Evolutionary conservation across 148 eudicot species (phyloP).

Genomic region (Arctostaphylos glauca): DNA sequence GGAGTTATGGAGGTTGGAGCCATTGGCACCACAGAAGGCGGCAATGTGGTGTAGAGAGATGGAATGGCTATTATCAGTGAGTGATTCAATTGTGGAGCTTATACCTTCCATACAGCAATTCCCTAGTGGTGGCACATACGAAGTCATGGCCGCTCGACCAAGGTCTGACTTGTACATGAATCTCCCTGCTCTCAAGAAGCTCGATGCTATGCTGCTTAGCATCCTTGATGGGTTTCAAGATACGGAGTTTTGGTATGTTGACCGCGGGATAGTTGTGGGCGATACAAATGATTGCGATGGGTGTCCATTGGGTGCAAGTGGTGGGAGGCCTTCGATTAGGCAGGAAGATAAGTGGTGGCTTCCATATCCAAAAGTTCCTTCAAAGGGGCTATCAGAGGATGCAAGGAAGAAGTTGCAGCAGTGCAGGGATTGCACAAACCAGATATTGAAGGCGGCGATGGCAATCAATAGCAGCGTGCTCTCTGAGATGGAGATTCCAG

Average conservation of each 20-base stretch:
- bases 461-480: constrained; percentile 86
- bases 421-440: constrained; percentile 86
- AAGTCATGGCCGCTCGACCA: constrained; percentile 82
- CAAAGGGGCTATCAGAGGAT: constrained; percentile 69
- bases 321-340: constrained; percentile 70
- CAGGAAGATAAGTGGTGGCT: constrained; percentile 99
- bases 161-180: constrained; percentile 82
- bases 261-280: constrained; percentile 46
- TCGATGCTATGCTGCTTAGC: constrained; percentile 76
- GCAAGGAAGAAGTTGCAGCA: constrained; percentile 87
- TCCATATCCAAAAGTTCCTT: constrained; percentile 82
- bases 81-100: constrained; percentile 91
- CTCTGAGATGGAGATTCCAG: constrained; percentile 94
- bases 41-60: constrained; percentile 92
- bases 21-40: constrained; percentile 67
- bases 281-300: constrained; percentile 45
- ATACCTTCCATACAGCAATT: constrained; percentile 80
- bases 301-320: constrained; percentile 22
- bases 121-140: constrained; percentile 80
- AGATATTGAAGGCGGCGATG: constrained; percentile 94
- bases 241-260: constrained; percentile 78
- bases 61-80: constrained; percentile 89
- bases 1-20: constrained; percentile 90
- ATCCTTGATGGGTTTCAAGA: constrained; percentile 87
- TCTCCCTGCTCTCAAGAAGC: constrained; percentile 88